Conservation (phyloP, 139 green algal species). For the Chlorella sp. region DNA sequence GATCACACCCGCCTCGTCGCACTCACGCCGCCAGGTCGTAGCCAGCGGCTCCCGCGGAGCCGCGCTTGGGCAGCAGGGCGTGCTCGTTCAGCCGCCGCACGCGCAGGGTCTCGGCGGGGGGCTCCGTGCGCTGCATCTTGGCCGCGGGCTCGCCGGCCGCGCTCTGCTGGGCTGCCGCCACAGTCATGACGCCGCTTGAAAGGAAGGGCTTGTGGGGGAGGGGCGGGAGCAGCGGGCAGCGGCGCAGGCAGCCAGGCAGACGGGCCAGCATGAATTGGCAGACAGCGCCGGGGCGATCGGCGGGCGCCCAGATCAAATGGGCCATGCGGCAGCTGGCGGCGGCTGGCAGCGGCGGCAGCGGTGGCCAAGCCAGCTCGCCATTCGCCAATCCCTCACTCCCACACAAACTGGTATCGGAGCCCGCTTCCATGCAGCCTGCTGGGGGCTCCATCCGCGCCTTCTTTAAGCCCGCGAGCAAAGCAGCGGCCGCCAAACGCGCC, state of each 20-base stretch:
- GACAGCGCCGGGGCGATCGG: too few species aligned
- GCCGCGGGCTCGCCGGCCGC: slow-evolving; percentile 20
- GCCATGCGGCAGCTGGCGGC: too few species aligned
- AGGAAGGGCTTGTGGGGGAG: neutral
- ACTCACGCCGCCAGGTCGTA: slow-evolving; percentile 93
- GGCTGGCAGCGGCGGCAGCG: too few species aligned
- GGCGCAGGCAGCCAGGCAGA: neutral
- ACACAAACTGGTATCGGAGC: too few species aligned
- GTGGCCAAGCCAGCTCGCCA: too few species aligned
- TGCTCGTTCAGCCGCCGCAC: slow-evolving; percentile 90
- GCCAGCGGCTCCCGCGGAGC: slow-evolving; percentile 86
- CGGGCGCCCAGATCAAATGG: too few species aligned
- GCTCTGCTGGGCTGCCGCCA: slow-evolving; percentile 30
- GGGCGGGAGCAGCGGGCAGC: neutral
- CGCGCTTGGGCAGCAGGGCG: slow-evolving; percentile 86
- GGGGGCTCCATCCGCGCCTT: neutral
- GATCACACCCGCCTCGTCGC: too few species aligned
- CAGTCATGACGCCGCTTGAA: neutral
- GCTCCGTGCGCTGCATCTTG: slow-evolving; percentile 32
- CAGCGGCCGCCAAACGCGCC: neutral
- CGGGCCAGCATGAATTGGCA: neutral
- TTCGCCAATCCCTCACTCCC: too few species aligned
- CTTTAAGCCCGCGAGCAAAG: neutral
- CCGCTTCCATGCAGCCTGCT: too few species aligned
- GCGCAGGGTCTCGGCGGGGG: slow-evolving; percentile 50